A percentile compares a stretch with the other conserved stretches of the same genome.
Evolutionary conservation across 108 stramenopile genomes (phyloP).

Genomic region (Skeletonema potamos): DNA sequence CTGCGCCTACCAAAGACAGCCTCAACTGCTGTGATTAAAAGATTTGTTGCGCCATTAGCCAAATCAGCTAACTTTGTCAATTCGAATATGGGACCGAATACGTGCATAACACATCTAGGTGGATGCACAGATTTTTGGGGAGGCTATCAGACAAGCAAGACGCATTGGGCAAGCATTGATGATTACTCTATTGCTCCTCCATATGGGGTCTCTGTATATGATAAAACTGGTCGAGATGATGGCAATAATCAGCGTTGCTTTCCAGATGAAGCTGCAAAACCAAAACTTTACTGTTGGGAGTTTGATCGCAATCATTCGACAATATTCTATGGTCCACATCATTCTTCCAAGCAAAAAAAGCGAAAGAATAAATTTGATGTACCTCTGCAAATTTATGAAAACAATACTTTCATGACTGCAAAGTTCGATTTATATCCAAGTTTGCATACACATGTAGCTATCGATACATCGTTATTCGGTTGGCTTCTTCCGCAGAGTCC

Average conservation of each 20-base stretch:
- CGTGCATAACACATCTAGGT: conserved; percentile 16
- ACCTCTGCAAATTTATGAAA: background rate
- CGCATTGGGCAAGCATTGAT: background rate
- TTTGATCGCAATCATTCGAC: conserved; percentile 13
- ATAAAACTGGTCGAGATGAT: background rate
- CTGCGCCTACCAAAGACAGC: conserved; percentile 39
- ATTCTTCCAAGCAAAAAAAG: background rate
- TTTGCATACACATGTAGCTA: conserved; percentile 18
- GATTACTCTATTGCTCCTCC: conserved; percentile 5
- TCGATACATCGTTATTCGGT: conserved; percentile 24
- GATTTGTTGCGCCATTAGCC: conserved; percentile 19
- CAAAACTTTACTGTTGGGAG: conserved; percentile 18
- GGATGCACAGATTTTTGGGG: conserved; percentile 25
- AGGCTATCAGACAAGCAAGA: background rate
- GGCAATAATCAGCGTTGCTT: conserved; percentile 1
- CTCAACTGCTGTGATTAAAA: conserved; percentile 19
- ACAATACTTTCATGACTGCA: background rate
- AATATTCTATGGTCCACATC: conserved; percentile 28
- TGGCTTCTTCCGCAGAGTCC: conserved; percentile 18
- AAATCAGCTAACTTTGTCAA: conserved; percentile 7
- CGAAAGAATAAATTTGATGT: background rate
- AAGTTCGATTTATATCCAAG: conserved; percentile 6
- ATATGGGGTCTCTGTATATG: background rate
- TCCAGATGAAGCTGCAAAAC: background rate
- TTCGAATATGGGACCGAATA: conserved; percentile 22